Conservation (phyloP, 306 rosid genomes). For the Macrotyloma uniflorum region DNA sequence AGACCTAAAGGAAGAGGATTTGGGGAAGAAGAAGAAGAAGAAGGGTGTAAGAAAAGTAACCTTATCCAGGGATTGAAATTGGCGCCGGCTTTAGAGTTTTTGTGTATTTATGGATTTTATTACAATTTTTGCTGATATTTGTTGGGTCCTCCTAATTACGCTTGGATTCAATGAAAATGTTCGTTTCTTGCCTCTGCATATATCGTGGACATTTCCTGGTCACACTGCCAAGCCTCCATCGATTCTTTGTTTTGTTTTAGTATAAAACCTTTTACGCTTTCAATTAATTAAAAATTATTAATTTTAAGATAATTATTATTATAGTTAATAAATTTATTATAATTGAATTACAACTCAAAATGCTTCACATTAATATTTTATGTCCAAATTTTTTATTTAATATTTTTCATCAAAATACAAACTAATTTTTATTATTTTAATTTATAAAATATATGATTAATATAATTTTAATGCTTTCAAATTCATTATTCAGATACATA, state of each 20-base stretch:
- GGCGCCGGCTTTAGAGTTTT: slow-evolving; percentile 46
- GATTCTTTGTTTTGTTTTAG: neutral
- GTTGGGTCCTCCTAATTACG: neutral
- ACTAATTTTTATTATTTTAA: too few relatives aligned
- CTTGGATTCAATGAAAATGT: neutral
- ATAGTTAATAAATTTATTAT: too few relatives aligned
- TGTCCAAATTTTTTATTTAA: too few relatives aligned
- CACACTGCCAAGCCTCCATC: neutral
- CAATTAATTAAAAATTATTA: too few relatives aligned
- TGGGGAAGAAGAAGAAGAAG: slow-evolving; percentile 1
- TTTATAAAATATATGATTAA: too few relatives aligned
- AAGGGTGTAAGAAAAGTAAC: slow-evolving; percentile 13
- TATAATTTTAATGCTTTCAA: too few relatives aligned
- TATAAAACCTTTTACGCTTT: too few relatives aligned
- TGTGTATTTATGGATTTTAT: neutral
- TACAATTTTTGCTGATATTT: neutral
- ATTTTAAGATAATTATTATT: too few relatives aligned
- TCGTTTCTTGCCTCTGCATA: neutral
- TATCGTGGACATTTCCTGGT: neutral
- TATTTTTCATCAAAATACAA: too few relatives aligned
- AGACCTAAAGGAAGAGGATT: neutral
- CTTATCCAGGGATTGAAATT: slow-evolving; percentile 46
- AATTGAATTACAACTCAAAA: too few relatives aligned
- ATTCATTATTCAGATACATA: too few relatives aligned
- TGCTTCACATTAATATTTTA: too few relatives aligned